A percentile compares a stretch with the other conserved stretches of the same genome.
Conservation (phyloP, 805 yeast genomes). For the Candida yuanshanica region DNA sequence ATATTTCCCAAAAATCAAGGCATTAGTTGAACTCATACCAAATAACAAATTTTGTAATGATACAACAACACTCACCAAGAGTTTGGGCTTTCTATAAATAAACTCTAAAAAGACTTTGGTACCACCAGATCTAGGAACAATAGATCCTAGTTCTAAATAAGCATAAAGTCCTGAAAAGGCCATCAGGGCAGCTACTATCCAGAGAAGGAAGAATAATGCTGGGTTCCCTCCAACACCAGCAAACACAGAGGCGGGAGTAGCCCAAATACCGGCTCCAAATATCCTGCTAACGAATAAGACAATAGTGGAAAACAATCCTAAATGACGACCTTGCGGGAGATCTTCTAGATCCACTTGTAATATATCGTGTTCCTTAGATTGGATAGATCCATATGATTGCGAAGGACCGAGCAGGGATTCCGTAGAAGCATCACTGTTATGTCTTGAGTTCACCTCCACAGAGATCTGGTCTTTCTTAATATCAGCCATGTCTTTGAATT, state of each 20-base stretch:
- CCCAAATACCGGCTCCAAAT: constrained; percentile 74
- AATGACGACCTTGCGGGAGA: constrained; percentile 66
- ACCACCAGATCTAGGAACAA: constrained; percentile 73
- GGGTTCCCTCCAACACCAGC: constrained; percentile 65
- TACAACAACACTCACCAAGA: constrained; percentile 47
- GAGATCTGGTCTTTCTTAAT: constrained; percentile 9
- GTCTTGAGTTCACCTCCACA: constrained; percentile 13
- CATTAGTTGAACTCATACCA: constrained; percentile 50
- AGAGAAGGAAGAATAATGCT: constrained; percentile 50
- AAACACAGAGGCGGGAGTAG: constrained; percentile 62
- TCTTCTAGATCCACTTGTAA: constrained; percentile 17
- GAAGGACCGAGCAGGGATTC: not conserved
- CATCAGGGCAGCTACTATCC: constrained; percentile 56
- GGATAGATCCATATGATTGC: not conserved
- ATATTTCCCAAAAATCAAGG: constrained; percentile 60
- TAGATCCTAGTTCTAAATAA: constrained; percentile 63
- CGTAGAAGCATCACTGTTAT: constrained; percentile 18
- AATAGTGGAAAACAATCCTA: constrained; percentile 63
- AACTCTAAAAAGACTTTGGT: constrained; percentile 67
- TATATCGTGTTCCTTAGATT: not conserved
- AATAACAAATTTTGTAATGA: constrained; percentile 45
- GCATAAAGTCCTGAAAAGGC: constrained; percentile 65
- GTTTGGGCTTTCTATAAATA: constrained; percentile 54
- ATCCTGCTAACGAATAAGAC: constrained; percentile 63
- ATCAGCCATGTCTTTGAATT: not conserved